Evolutionary conservation across 1,139 yeast genomes (phyloP), one percentile per base, ranked within the genome.

Genomic region (Pichia sp.): DNA sequence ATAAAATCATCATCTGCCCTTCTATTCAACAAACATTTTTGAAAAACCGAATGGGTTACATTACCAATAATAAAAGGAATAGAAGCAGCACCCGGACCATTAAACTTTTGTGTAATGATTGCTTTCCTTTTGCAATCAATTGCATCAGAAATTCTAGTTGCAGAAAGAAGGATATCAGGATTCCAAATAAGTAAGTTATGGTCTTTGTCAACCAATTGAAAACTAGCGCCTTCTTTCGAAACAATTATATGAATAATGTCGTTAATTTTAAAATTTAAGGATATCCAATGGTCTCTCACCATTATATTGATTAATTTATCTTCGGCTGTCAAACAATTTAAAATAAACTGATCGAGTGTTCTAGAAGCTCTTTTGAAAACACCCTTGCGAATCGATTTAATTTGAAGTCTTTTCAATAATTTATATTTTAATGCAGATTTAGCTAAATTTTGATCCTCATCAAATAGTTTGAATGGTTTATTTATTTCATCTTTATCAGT

Each of bases 91-190:
- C 81, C 89, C 25, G 81, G 84, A 56, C 67, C 79, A 55, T 61
- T 73, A 45, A 85, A 73, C 44, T 84, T 72, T 31, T 76, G 74
- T 42, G 73, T 71, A 10, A 93, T 68, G 0, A 88, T 83, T 0
- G 91, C 79, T 57, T 83, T 80, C 51, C 99, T 71, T 31, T 82
- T 73, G 63, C 99, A 93, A 28, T 73, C 74, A 42, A 88, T 70
- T 4, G 93, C 86, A 50, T 84, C 87, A 0, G 97, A 84, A 1
- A 90, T 79, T 5, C 84, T 73, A 0, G 99, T 93, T 5, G 96
- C 90, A 0, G 96, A 80, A 1, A 93, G 72, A 16, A 93, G 70
- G 2, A 80, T 70, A 64, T 93, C 99, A 0, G 99, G 99, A 60
- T 87, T 81, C 76, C 95, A 77, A 28, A 93, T 76, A 39, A 91